phyloP scores from a whole-genome alignment of 169 alveolate species.

The Cryptosporidium viatorum region DNA sequence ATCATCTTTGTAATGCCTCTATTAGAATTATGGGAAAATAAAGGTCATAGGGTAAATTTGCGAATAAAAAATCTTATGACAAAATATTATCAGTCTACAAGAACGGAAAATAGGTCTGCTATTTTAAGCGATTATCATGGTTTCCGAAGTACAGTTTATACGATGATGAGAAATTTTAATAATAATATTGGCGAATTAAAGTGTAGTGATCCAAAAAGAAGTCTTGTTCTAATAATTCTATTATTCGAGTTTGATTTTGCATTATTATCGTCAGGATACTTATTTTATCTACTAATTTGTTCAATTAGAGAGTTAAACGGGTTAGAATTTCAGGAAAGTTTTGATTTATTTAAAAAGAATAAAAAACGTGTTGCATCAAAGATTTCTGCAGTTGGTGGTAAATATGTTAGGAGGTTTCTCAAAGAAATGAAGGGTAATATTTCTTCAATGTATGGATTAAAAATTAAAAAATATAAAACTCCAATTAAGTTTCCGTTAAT shows the following conservation, averaged over 20 bases:
- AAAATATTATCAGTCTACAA: too few species aligned
- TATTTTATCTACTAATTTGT: slow-evolving; percentile 1
- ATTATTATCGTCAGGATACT: not conserved
- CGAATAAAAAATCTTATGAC: not conserved
- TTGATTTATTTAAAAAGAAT: not conserved
- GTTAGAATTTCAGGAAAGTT: not conserved
- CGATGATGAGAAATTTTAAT: not conserved
- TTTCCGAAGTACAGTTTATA: not conserved
- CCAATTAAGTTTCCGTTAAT: not conserved
- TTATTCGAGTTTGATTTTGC: not conserved
- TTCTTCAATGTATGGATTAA: not conserved
- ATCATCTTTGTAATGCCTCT: too few species aligned
- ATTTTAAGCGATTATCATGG: not conserved
- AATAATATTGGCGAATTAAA: too few species aligned
- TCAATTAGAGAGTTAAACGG: not conserved
- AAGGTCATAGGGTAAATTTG: too few species aligned
- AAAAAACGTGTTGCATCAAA: not conserved
- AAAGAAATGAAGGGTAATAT: not conserved
- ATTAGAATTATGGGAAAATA: not conserved
- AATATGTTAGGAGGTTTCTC: not conserved
- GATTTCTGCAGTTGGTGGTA: not conserved
- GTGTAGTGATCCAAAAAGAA: not conserved
- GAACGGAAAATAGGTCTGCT: too few species aligned
- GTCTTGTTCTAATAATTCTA: not conserved
- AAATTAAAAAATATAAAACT: too few species aligned